These are phyloP conservation scores for Yarrowia sp. DNA, from an alignment of 805 yeast genomes.

Conservation along the genomic window DNA sequence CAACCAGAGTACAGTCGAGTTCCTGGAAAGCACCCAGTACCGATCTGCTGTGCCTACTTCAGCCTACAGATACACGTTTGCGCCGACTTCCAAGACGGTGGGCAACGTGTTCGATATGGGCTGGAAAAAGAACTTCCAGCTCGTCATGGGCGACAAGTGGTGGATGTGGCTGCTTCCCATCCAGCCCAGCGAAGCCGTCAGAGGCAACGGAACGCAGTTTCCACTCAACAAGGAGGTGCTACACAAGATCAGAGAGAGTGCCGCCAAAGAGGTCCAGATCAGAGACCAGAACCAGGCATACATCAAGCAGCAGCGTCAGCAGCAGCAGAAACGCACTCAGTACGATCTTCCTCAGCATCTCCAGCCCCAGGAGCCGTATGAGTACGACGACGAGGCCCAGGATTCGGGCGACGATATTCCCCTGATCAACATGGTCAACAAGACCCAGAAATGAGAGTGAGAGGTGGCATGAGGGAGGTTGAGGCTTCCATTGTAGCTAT, in stretches of 20 bases:
- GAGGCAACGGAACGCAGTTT: constrained; percentile 31
- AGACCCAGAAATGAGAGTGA: background rate
- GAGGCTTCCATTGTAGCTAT: too few species aligned
- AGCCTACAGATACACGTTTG: constrained; percentile 52
- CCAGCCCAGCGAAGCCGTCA: constrained; percentile 16
- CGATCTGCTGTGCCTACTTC: constrained; percentile 49
- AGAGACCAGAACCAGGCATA: constrained; percentile 38
- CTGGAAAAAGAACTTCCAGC: constrained; percentile 61
- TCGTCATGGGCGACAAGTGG: constrained; percentile 75
- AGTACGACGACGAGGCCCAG: constrained; percentile 17
- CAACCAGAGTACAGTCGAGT: constrained; percentile 84
- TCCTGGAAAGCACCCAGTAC: constrained; percentile 53
- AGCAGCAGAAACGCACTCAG: constrained; percentile 20
- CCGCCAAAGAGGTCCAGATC: constrained; percentile 26
- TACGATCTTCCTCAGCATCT: constrained; percentile 31
- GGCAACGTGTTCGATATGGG: constrained; percentile 86
- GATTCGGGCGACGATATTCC: constrained; percentile 33
- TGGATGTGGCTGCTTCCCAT: constrained; percentile 77
- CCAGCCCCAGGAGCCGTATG: constrained; percentile 5
- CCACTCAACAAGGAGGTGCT: constrained; percentile 29
- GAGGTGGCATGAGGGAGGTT: background rate
- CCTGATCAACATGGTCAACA: constrained; percentile 22
- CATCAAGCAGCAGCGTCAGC: constrained; percentile 34
- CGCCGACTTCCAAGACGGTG: constrained; percentile 55
- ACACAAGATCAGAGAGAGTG: constrained; percentile 17